phyloP scores from a whole-genome alignment of 331 rosid species.

The Cydonia oblonga region DNA sequence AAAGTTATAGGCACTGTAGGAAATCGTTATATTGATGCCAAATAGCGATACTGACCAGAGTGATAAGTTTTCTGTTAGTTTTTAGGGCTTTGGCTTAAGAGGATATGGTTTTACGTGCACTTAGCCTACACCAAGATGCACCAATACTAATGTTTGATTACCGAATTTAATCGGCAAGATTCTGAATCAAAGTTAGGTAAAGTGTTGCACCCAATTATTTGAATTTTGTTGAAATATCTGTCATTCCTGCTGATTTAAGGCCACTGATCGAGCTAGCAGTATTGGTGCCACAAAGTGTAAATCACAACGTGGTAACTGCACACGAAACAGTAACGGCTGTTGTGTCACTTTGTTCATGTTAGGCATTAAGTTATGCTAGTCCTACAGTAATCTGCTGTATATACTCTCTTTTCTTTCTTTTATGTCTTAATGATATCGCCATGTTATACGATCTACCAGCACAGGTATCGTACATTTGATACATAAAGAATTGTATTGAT shows the following conservation, averaged over 20 bases:
- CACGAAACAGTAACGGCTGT: background rate
- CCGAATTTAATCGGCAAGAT: background rate
- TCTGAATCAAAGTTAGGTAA: background rate
- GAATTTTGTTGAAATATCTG: background rate
- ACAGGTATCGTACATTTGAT: background rate
- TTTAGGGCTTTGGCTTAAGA: background rate
- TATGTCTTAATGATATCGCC: background rate
- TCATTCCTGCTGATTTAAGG: background rate
- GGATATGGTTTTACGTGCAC: background rate
- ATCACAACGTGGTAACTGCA: background rate
- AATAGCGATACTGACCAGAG: background rate
- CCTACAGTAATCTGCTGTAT: background rate
- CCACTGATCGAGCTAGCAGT: background rate
- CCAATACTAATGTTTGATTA: background rate
- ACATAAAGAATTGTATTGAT: background rate
- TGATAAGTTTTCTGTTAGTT: background rate
- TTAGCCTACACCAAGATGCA: background rate
- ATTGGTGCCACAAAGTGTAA: background rate
- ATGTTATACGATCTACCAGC: background rate
- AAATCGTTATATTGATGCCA: background rate
- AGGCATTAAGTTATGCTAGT: background rate
- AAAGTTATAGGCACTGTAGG: background rate
- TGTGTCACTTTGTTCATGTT: background rate
- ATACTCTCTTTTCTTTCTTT: background rate
- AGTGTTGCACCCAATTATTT: background rate